Base-by-base conservation (phyloP, 805 yeast species). In the Saccharomycopsis sp. region DNA sequence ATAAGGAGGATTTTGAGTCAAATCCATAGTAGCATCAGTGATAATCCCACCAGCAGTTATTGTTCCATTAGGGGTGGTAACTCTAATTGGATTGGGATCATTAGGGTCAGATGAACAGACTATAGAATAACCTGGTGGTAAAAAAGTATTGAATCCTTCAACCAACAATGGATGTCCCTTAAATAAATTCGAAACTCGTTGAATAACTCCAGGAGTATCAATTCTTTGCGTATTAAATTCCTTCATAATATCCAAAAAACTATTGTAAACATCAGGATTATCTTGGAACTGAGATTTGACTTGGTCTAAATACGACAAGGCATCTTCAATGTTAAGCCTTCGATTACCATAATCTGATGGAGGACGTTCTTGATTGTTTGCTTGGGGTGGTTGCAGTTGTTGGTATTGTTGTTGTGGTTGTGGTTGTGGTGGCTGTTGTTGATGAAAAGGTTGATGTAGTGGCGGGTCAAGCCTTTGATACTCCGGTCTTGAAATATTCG, bases 151-250 rank as follows among this genome's bases (percentile, higher is more conserved):
- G 66, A 93, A 93, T 0, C 99, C 98, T 64, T 93, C 97, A 51
- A 93, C 89, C 57, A 93, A 71, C 51, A 81, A 77, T 1, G 96
- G 96, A 62, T 88, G 96, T 9, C 97, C 98, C 52, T 88, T 76
- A 61, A 93, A 93, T 46, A 93, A 67, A 2, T 83, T 75, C 0
- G 96, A 86, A 1, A 93, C 98, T 44, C 99, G 72, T 61, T 90
- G 96, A 59, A 93, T 93, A 24, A 93, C 99, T 27, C 97, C 99
- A 0, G 97, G 98, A 0, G 99, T 93, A 62, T 93, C 97, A 56
- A 93, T 89, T 49, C 78, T 78, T 66, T 90, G 97, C 42, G 94
- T 82, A 68, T 93, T 93, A 70, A 93, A 93, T 60, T 93, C 99
- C 67, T 93, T 93, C 99, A 93, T 93, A 53, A 93, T 93, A 60